Base-by-base conservation (phyloP, 495 filamentous ascomycete genomes). In the Hypoxylon perforatum region DNA sequence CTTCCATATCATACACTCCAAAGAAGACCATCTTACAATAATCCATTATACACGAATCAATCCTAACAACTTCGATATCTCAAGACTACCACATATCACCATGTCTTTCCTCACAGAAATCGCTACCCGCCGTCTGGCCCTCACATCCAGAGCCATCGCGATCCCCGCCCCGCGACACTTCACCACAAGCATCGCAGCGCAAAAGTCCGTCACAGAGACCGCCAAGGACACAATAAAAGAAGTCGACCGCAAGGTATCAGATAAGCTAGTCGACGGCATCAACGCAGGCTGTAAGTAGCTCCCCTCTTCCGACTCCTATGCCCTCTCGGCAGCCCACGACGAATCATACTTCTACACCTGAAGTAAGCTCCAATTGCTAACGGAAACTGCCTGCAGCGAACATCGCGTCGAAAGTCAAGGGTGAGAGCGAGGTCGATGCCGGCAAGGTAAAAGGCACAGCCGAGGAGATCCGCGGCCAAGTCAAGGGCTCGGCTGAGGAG, bases 201-300 rank as follows among this genome's bases (percentile, higher is more conserved):
- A 72, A 41, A 86, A 85, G 72, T 67, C 76, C 3, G 75, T 77
- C 6, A 70, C 78, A 50, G 81, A 86, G 38, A 36, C 76, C 6
- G 81, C 81, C 50, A 86, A 84, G 72, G 83, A 86, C 53, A 77
- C 76, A 11, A 71, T 83, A 66, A 67, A 86, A 77, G 59, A 54
- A 0, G 82, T 84, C 15, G 82, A 86, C 70, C 76, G 82, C 42
- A 77, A 78, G 58, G 81, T 86, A 18, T 76, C 77, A 15, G 81
- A 85, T 63, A 86, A 86, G 78, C 52, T 86, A 1, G 83, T 86
- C 30, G 83, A 84, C 52, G 83, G 83, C 12, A 86, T 86, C 71
- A 78, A 86, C 59, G 73, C 77, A 57, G 77, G 79, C 39, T 60
- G 84, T 86, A 75, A 44, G 82, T 78, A 22, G 3, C 7, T 36